These are phyloP conservation scores for Coemansia sp. DNA, from an alignment of 192 early-diverging fungal species.

Conservation along the genomic window DNA sequence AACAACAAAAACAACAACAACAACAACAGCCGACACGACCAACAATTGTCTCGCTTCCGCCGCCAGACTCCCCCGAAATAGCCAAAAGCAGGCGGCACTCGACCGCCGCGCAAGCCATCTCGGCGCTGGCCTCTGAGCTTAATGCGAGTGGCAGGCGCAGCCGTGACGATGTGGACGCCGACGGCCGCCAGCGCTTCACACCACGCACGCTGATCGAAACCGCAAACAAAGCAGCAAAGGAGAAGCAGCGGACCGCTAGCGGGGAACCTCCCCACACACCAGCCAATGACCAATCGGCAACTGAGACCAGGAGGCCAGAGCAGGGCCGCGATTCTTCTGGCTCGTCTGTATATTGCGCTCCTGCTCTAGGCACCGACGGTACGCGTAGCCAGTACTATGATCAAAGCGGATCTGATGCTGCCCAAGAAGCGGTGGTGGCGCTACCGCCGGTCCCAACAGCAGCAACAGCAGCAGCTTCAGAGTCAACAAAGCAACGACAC, in stretches of 20 bases:
- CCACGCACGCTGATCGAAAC: constrained; percentile 44
- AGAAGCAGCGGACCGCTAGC: constrained; percentile 8
- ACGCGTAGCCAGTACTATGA: neutral
- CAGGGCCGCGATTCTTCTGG: constrained; percentile 35
- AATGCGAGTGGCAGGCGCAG: neutral
- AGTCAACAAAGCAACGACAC: neutral
- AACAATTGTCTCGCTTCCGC: constrained; percentile 45
- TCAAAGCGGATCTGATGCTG: constrained; percentile 9
- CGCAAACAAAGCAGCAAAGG: constrained; percentile 21
- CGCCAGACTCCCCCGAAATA: constrained; percentile 1
- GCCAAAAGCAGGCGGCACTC: neutral
- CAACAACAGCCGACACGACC: constrained; percentile 16
- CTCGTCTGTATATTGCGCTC: neutral
- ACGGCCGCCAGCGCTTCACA: constrained; percentile 18
- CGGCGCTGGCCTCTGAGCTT: neutral
- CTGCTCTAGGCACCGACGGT: neutral
- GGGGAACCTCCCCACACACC: constrained; percentile 2
- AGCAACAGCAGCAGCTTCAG: constrained; percentile 11
- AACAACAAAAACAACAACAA: constrained; percentile 4
- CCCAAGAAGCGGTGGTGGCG: constrained; percentile 4
- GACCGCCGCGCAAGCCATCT: constrained; percentile 3
- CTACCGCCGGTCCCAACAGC: constrained; percentile 4
- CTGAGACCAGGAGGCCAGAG: constrained; percentile 9
- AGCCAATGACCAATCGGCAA: neutral
- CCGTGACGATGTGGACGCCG: neutral